phyloP scores from a whole-genome alignment of 1,284 basidiomycete genomes.

The Mycosarcoma mackinlayi region DNA sequence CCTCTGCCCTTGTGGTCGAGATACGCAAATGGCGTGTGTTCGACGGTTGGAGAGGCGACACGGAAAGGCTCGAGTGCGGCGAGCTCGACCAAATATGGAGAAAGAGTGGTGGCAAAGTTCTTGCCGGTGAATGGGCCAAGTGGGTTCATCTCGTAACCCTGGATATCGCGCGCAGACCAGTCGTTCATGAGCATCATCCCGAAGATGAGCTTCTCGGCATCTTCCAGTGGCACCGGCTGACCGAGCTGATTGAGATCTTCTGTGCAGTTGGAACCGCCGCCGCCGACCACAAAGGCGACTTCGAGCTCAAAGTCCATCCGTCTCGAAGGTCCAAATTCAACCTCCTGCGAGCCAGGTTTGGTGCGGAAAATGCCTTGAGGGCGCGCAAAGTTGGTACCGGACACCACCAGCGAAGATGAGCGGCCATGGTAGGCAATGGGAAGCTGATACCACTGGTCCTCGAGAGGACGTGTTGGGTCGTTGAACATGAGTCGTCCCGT shows the following conservation, averaged over 20 bases:
- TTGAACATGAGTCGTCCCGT: slow-evolving; percentile 35
- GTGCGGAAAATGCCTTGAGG: slow-evolving; percentile 34
- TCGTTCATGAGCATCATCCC: slow-evolving; percentile 54
- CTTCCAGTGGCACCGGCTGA: slow-evolving; percentile 8
- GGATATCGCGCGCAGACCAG: slow-evolving; percentile 48
- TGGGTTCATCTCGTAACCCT: slow-evolving; percentile 29
- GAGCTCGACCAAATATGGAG: slow-evolving; percentile 20
- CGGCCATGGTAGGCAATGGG: slow-evolving; percentile 51
- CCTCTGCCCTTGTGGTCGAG: slow-evolving; percentile 12
- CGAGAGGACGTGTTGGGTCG: slow-evolving; percentile 30
- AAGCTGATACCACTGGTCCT: slow-evolving; percentile 28
- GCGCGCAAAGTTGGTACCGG: slow-evolving; percentile 22
- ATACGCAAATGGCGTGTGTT: slow-evolving; percentile 18
- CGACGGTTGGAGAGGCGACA: not conserved
- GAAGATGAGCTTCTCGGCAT: slow-evolving; percentile 31
- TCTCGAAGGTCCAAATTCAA: slow-evolving; percentile 18
- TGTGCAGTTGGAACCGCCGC: not conserved
- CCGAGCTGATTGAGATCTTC: slow-evolving; percentile 17
- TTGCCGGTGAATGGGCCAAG: slow-evolving; percentile 20
- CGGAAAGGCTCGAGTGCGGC: slow-evolving; percentile 27
- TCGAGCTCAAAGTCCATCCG: slow-evolving; percentile 55
- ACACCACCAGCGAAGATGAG: slow-evolving; percentile 25
- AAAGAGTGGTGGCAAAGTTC: slow-evolving; percentile 38
- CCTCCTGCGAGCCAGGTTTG: slow-evolving; percentile 7
- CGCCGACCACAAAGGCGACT: slow-evolving; percentile 30